Percentiles rank a stretch among this genome's conserved stretches.
Evolutionary conservation across 345 rosid species (phyloP).

Genomic region (Eucalyptus marginata): DNA sequence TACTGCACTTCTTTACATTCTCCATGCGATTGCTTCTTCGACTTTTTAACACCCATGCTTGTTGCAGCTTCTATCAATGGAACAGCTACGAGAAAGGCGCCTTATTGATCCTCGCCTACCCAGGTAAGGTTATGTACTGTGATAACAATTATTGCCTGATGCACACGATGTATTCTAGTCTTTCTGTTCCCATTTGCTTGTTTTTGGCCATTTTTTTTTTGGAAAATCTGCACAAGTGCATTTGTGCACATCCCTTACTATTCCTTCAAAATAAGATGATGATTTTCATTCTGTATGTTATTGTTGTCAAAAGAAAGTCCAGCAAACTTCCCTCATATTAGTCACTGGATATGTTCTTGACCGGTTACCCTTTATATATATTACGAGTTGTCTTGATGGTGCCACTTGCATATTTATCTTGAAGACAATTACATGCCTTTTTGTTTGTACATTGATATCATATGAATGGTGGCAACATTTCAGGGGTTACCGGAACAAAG

Average conservation of each 20-base stretch:
- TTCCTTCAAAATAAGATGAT: background rate
- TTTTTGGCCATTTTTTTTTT: background rate
- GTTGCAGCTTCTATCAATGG: conserved; percentile 79
- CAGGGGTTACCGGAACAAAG: conserved; percentile 91
- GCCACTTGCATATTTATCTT: background rate
- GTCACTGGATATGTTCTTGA: background rate
- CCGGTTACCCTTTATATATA: background rate
- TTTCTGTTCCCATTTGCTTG: background rate
- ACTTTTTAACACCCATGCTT: background rate
- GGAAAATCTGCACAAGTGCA: background rate
- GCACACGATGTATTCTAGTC: background rate
- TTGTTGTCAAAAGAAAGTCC: background rate
- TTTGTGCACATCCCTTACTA: background rate
- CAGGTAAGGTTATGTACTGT: conserved; percentile 26
- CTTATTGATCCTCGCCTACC: conserved; percentile 83
- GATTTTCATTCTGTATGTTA: background rate
- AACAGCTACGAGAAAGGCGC: conserved; percentile 70
- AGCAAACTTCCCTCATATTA: background rate
- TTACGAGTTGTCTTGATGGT: background rate
- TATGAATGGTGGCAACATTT: background rate
- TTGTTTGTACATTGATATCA: background rate
- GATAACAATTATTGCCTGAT: background rate
- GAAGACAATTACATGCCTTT: background rate
- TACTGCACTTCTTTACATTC: background rate
- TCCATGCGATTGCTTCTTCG: background rate